Conservation (phyloP, 2,329 filamentous ascomycete genomes). For the Cordyceps tenuipes region DNA sequence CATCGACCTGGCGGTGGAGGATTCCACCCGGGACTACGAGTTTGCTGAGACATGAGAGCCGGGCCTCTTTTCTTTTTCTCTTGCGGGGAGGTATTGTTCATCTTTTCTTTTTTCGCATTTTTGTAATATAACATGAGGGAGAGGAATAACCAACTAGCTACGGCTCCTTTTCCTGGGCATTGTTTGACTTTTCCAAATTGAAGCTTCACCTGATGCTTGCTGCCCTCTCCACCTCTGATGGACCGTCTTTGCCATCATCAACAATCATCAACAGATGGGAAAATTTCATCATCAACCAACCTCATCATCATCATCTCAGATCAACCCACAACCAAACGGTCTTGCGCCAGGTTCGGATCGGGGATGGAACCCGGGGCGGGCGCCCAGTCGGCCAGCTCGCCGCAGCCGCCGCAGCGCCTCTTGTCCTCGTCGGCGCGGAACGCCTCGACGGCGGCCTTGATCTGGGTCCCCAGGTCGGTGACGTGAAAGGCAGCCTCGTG, state of each 20-base stretch:
- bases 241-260: neutral
- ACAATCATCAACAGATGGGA: neutral
- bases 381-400: conserved; percentile 62
- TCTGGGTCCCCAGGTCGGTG: conserved; percentile 85
- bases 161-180: neutral
- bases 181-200: neutral
- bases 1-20: conserved; percentile 76
- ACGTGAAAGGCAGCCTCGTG: conserved; percentile 85
- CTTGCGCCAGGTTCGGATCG: conserved; percentile 45
- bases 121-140: neutral
- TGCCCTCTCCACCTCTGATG: neutral
- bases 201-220: neutral
- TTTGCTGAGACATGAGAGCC: conserved; percentile 59
- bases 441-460: conserved; percentile 79
- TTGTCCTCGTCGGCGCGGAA: conserved; percentile 62
- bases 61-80: neutral
- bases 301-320: neutral
- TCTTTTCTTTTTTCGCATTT: neutral
- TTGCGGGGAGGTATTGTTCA: neutral
- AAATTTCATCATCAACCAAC: neutral
- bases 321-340: neutral
- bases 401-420: conserved; percentile 71
- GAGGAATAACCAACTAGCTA: neutral
- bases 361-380: conserved; percentile 52
- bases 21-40: conserved; percentile 67